Conservation (phyloP, 1,139 yeast species). For the Debaryomyces subglobosus region DNA sequence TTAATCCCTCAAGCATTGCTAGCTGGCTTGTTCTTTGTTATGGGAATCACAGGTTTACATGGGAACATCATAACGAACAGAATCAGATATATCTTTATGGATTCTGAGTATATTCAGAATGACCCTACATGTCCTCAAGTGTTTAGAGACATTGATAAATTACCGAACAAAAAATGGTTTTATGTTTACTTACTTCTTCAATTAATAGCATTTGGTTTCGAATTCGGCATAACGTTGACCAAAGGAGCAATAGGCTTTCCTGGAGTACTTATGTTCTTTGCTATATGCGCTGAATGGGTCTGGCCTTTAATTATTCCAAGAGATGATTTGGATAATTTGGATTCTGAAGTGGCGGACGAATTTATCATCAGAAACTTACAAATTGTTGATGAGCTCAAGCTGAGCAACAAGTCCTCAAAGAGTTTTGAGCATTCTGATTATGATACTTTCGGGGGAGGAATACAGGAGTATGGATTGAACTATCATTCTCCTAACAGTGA, state of each 20-base stretch:
- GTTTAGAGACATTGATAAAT: constrained; percentile 34
- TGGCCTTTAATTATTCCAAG: constrained; percentile 67
- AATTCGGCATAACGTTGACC: constrained; percentile 84
- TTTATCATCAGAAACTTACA: constrained; percentile 13
- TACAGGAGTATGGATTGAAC: constrained; percentile 1
- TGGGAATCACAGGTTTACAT: constrained; percentile 84
- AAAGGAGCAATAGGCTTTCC: constrained; percentile 96
- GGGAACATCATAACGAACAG: constrained; percentile 66
- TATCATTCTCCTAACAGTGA: background rate
- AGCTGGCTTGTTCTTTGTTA: constrained; percentile 88
- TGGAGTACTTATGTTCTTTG: constrained; percentile 61
- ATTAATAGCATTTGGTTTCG: constrained; percentile 71
- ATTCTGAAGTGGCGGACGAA: constrained; percentile 69
- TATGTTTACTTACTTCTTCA: constrained; percentile 60
- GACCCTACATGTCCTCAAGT: constrained; percentile 41
- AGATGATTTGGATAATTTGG: constrained; percentile 64
- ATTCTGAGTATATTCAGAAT: constrained; percentile 43
- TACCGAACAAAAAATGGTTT: constrained; percentile 52
- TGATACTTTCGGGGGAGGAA: background rate
- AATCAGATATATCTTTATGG: constrained; percentile 67
- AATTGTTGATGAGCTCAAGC: constrained; percentile 9
- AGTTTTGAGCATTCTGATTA: constrained; percentile 6
- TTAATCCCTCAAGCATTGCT: constrained; percentile 92
- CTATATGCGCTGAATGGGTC: constrained; percentile 67
- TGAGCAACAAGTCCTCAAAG: constrained; percentile 1